Evolutionary conservation across 2,329 filamentous ascomycete species (phyloP), one percentile per base, ranked within the genome.

Genomic region (Didymella glomerata): DNA sequence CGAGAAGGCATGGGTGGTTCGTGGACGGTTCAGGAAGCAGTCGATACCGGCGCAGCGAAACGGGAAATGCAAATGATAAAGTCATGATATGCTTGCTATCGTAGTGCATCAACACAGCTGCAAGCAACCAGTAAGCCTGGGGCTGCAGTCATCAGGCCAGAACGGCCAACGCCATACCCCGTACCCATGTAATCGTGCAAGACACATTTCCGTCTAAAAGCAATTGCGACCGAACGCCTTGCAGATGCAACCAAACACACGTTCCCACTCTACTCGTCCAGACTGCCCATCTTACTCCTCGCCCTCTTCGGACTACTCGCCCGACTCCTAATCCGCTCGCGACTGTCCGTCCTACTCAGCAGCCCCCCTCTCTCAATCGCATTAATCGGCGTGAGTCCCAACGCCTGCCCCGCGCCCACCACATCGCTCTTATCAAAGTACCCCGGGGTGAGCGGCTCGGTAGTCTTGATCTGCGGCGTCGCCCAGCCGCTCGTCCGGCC

Each of bases 311-410:
- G 84, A 68, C 81, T 83, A 20, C 74, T 79, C 49, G 78, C 73
- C 16, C 81, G 68, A 68, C 80, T 82, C 80, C 75, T 86, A 10
- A 97, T 78, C 57, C 91, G 84, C 73, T 98, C 95, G 52, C 92
- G 84, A 73, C 92, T 96, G 73, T 97, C 94, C 0, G 91, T 96
- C 66, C 94, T 83, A 2, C 92, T 86, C 53, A 91, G 88, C 63
- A 97, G 76, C 1, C 93, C 93, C 46, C 86, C 88, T 38, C 92
- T 78, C 54, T 86, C 85, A 53, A 74, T 72, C 13, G 59, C 71
- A 36, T 55, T 60, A 3, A 68, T 64, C 7, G 70, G 68, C 8
- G 57, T 72, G 61, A 70, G 68, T 50, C 75, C 78, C 22, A 76
- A 48, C 2, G 69, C 72, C 1, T 66, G 66, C 0, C 75, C 78